Conservation (phyloP, 1,284 basidiomycete genomes). For the Gymnopus androsaceus region DNA sequence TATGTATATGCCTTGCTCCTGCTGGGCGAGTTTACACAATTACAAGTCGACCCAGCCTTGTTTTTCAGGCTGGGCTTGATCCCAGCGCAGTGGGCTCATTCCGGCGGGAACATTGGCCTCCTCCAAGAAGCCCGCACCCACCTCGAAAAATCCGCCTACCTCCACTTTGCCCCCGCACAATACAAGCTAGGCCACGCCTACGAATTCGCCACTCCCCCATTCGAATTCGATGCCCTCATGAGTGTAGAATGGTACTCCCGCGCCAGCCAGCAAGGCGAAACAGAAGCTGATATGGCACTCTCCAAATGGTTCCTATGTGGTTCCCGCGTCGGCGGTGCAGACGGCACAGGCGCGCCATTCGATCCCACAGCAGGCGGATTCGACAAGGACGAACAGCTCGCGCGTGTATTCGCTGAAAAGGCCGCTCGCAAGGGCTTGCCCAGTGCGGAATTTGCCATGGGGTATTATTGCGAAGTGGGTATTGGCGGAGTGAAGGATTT, state of each 20-base stretch:
- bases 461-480: constrained; percentile 87
- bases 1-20: constrained; percentile 87
- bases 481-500: constrained; percentile 72
- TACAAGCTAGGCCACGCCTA: constrained; percentile 93
- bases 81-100: constrained; percentile 53
- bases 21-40: constrained; percentile 73
- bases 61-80: constrained; percentile 48
- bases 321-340: constrained; percentile 61
- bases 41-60: constrained; percentile 53
- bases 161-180: constrained; percentile 87
- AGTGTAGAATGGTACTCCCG: constrained; percentile 91
- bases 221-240: constrained; percentile 86
- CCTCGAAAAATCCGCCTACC: constrained; percentile 83
- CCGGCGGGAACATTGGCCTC: not conserved
- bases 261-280: constrained; percentile 84
- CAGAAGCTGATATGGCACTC: constrained; percentile 94
- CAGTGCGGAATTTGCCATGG: constrained; percentile 92
- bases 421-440: constrained; percentile 80
- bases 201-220: constrained; percentile 87
- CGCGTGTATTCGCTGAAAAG: constrained; percentile 90
- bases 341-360: not conserved
- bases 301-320: constrained; percentile 93
- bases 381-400: constrained; percentile 87
- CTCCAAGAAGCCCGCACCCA: constrained; percentile 47
- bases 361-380: constrained; percentile 45